A percentile compares a stretch with the other conserved stretches of the same genome.
These are phyloP conservation scores for Candida coquimbonensis DNA, from an alignment of 805 yeast genomes.

Conservation along the genomic window DNA sequence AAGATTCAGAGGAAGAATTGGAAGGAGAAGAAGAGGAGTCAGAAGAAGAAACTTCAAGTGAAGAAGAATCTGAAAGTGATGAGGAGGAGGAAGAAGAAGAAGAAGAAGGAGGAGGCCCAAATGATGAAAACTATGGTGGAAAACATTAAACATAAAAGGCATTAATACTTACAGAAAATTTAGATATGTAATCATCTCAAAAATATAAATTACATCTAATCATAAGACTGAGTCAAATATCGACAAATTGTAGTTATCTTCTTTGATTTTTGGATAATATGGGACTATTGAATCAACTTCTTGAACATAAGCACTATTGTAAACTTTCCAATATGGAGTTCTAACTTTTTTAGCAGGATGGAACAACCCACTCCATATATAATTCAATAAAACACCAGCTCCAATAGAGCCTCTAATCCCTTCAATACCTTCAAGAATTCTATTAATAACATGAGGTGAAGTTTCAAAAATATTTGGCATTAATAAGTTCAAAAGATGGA, in stretches of 20 bases:
- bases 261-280: constrained; percentile 59
- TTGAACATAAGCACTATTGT: constrained; percentile 69
- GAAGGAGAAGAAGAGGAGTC: constrained; percentile 15
- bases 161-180: too few species aligned
- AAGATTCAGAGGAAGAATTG: constrained; percentile 15
- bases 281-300: constrained; percentile 75
- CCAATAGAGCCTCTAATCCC: constrained; percentile 71
- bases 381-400: constrained; percentile 63
- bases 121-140: constrained; percentile 5
- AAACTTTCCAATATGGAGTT: constrained; percentile 76
- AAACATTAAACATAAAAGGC: too few species aligned
- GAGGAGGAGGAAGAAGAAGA: constrained; percentile 19
- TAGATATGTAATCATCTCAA: too few species aligned
- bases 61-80: background rate
- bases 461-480: constrained; percentile 90
- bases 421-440: constrained; percentile 77
- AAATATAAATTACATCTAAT: background rate
- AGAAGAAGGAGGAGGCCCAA: constrained; percentile 24
- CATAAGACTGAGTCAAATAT: constrained; percentile 18
- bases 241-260: constrained; percentile 13
- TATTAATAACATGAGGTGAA: constrained; percentile 86
- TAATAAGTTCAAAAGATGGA: constrained; percentile 73
- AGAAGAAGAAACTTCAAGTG: constrained; percentile 4
- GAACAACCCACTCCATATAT: constrained; percentile 81
- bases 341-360: constrained; percentile 92